Evolutionary conservation across 352 stramenopile genomes (phyloP), one percentile per base, ranked within the genome.

Genomic region (Poterioochromonas sp.): DNA sequence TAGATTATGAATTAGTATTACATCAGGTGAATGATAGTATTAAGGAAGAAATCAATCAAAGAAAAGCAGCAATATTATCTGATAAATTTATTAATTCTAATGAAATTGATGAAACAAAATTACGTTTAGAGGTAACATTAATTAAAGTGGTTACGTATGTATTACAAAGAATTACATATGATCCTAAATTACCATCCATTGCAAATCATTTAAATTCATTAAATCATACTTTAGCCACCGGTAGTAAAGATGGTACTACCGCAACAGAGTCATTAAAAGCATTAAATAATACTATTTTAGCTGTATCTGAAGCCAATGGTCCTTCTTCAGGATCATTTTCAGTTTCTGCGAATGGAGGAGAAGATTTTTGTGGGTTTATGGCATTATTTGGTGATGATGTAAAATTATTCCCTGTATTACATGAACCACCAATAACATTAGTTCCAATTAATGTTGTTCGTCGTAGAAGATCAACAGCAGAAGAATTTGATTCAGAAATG

Each of bases 1-100:
- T 74, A 22, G 43, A 74, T 74, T 71, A 71, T 43, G 18, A 71
- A 20, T 12, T 29, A 43, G 32, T 47, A 12, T 71, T 20, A 20
- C 8, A 71, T 47, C 39, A 47, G 62, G 26, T 35, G 12, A 22
- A 35, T 32, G 62, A 71, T 3, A 29, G 5, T 29, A 47, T 71
- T 22, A 47, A 71, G 15, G 26, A 8, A 41, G 62, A 71, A 44
- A 22, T 65, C 5, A 15, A 58, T 26, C 15, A 58, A 26, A 15
- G 47, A 58, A 26, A 29, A 22, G 26, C 3, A 65, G 54, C 8
- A 32, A 39, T 65, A 5, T 5, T 22, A 15, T 39, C 26, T 35
- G 62, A 71, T n/a, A 11, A 29, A n/a, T 71, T 71, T 47, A n/a
- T n/a, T n/a, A n/a, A n/a, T n/a, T 11, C 62, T 12, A 15, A 40